These are phyloP conservation scores for Globisporangium emineosum DNA, from an alignment of 352 stramenopile genomes.

Conservation along the genomic window DNA sequence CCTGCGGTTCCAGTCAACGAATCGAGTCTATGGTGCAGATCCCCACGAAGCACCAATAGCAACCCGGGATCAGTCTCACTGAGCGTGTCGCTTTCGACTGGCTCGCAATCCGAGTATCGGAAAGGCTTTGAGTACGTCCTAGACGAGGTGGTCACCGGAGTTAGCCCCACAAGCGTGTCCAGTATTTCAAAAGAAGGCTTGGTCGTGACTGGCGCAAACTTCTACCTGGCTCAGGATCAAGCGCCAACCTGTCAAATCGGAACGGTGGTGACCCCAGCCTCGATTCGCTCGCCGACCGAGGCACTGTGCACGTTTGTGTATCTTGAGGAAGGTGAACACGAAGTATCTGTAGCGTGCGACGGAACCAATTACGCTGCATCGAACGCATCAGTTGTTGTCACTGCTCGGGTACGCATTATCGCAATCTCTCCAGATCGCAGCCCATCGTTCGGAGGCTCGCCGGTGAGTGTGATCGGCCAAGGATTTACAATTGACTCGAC, in stretches of 20 bases:
- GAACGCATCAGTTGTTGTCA: conserved; percentile 14
- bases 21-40: conserved; percentile 21
- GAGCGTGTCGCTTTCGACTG: conserved; percentile 17
- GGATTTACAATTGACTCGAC: conserved; percentile 13
- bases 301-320: conserved; percentile 16
- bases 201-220: conserved; percentile 26
- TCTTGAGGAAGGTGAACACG: conserved; percentile 19
- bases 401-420: conserved; percentile 21
- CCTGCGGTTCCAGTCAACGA: conserved; percentile 11
- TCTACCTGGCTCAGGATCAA: conserved; percentile 13
- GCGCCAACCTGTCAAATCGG: conserved; percentile 30
- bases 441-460: conserved; percentile 18
- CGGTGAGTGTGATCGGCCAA: conserved; percentile 24
- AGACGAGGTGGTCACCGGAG: conserved; percentile 28
- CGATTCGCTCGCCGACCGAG: conserved; percentile 25
- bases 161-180: conserved; percentile 17
- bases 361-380: conserved; percentile 33
- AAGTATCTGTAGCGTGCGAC: conserved; percentile 33
- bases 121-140: conserved; percentile 19
- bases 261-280: conserved; percentile 16
- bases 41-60: conserved; percentile 14
- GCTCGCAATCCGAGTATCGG: neutral
- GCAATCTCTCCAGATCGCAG: conserved; percentile 21
- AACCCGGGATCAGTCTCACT: conserved; percentile 19
- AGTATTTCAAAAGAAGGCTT: conserved; percentile 15